Percentiles rank a stretch among this genome's conserved stretches.
Conservation (phyloP, 305 asterid species). For the Andrographis paniculata region DNA sequence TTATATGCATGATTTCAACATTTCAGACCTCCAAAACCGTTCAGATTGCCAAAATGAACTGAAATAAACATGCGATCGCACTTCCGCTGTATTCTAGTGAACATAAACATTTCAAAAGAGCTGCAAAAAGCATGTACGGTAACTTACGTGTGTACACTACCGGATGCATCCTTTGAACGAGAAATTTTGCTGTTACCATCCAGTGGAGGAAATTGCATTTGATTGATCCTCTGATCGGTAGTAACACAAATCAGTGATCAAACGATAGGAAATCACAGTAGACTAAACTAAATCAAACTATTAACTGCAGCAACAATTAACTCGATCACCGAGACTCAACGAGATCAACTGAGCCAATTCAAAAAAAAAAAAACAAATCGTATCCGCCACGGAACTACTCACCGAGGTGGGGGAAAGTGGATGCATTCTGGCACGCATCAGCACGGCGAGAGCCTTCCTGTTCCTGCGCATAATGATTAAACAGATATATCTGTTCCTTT, state of each 20-base stretch:
- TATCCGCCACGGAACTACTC: slow-evolving; percentile 18
- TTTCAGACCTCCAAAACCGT: no score
- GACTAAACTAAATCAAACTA: neutral
- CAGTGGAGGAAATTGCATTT: slow-evolving; percentile 43
- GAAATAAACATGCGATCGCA: no score
- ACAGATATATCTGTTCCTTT: slow-evolving; percentile 7
- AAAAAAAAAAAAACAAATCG: slow-evolving; percentile 11
- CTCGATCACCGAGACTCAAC: neutral
- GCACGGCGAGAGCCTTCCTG: slow-evolving; percentile 61
- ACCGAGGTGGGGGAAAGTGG: slow-evolving; percentile 58
- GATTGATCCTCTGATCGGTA: slow-evolving; percentile 41
- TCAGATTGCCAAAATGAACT: no score
- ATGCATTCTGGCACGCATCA: slow-evolving; percentile 76
- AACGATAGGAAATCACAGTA: neutral
- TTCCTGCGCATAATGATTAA: slow-evolving; percentile 29
- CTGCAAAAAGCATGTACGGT: neutral
- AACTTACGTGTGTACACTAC: slow-evolving; percentile 35
- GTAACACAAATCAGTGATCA: neutral
- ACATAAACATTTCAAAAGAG: no score
- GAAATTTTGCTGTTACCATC: slow-evolving; percentile 27
- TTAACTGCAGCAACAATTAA: neutral
- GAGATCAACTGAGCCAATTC: neutral
- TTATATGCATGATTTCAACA: no score
- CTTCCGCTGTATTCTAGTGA: no score
- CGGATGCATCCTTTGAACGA: slow-evolving; percentile 39